Conservation (phyloP, 2,329 filamentous ascomycete species). For the Zasmidium cellare region DNA sequence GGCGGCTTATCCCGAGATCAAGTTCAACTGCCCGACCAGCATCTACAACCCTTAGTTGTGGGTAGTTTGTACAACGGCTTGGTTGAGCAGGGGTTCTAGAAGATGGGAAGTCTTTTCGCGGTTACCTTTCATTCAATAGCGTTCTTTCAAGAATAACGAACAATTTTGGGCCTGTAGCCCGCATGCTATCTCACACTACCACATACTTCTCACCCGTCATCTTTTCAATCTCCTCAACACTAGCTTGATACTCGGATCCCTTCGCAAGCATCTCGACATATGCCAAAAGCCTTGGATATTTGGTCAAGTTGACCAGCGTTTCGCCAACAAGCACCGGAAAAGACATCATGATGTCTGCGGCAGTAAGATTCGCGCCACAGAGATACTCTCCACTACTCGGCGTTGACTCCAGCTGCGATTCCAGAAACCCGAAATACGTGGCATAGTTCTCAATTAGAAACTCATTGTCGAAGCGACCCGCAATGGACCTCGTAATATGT, state of each 20-base stretch:
- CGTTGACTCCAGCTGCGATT: slow-evolving; percentile 49
- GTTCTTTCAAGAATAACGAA: too few relatives aligned
- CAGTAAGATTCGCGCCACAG: slow-evolving; percentile 50
- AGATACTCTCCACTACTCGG: slow-evolving; percentile 52
- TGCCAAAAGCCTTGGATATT: slow-evolving; percentile 48
- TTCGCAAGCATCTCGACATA: slow-evolving; percentile 49
- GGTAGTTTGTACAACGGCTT: too few relatives aligned
- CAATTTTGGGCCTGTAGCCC: too few relatives aligned
- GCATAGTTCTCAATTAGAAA: slow-evolving; percentile 51
- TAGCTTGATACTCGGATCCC: slow-evolving; percentile 46
- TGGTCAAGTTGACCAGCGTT: slow-evolving; percentile 39
- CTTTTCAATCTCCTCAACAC: slow-evolving; percentile 52
- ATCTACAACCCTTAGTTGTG: not conserved
- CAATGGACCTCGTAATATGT: slow-evolving; percentile 60
- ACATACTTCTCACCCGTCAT: slow-evolving; percentile 33
- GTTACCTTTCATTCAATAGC: too few relatives aligned
- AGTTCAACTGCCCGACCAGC: not conserved
- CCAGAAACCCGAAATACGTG: slow-evolving; percentile 53
- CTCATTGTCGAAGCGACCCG: slow-evolving; percentile 44
- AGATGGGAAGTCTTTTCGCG: too few relatives aligned
- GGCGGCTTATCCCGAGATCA: slow-evolving; percentile 4
- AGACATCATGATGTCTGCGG: slow-evolving; percentile 54
- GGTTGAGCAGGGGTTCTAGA: too few relatives aligned
- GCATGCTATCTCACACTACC: slow-evolving; percentile 3
- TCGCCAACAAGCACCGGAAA: slow-evolving; percentile 52